phyloP scores from a whole-genome alignment of 2,329 filamentous ascomycete genomes.

The Sporothrix pallida region DNA sequence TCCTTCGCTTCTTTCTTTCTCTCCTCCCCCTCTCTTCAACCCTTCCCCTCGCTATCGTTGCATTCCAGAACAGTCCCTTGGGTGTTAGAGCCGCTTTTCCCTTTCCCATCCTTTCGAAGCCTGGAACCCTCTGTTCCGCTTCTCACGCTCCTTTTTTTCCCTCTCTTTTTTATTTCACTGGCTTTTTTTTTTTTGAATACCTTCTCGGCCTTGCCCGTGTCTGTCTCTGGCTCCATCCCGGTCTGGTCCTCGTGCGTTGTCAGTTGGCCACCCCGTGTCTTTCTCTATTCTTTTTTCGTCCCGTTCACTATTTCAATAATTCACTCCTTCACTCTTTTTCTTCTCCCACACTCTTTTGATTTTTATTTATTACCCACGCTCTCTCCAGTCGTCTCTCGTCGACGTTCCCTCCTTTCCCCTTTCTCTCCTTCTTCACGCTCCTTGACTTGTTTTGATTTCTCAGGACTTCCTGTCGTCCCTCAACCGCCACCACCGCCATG shows the following conservation, averaged over 20 bases:
- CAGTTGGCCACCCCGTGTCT: background rate
- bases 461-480: background rate
- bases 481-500: conserved; percentile 11
- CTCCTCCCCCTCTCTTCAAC: background rate
- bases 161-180: too few species aligned
- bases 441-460: background rate
- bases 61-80: conserved; percentile 28
- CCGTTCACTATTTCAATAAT: background rate
- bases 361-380: conserved; percentile 5
- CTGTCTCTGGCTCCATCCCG: background rate
- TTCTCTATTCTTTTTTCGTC: background rate
- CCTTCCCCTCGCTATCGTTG: background rate
- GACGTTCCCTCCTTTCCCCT: background rate
- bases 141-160: conserved; percentile 18
- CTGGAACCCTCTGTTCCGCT: conserved; percentile 26
- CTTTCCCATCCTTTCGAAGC: background rate
- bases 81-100: background rate
- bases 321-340: background rate
- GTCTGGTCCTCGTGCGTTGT: background rate
- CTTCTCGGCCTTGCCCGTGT: background rate
- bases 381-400: background rate
- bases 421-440: conserved; percentile 1
- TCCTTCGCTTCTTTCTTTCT: conserved; percentile 17
- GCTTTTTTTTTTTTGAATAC: background rate
- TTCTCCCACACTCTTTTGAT: background rate